Percentiles rank a stretch among this genome's conserved stretches.
Evolutionary conservation across 2,329 filamentous ascomycete species (phyloP).

Genomic region (Pseudocercospora vitis): DNA sequence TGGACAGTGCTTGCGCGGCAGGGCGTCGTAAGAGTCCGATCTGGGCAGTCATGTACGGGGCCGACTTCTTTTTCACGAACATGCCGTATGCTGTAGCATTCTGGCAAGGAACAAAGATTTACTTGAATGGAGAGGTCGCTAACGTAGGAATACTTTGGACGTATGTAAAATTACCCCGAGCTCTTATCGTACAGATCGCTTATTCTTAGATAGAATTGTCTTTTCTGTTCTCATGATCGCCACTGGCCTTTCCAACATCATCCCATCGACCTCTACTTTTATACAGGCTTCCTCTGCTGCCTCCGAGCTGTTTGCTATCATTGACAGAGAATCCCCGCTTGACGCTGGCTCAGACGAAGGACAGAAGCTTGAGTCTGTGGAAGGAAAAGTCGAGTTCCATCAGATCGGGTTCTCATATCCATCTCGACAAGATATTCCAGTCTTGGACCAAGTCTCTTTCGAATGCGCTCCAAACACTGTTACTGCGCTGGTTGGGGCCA

Average conservation of each 20-base stretch:
- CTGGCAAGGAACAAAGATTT: constrained; percentile 7
- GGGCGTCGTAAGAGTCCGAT: background rate
- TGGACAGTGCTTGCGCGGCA: background rate
- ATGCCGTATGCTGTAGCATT: constrained; percentile 4
- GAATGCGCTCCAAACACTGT: background rate
- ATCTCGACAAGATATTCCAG: background rate
- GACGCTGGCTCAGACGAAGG: background rate
- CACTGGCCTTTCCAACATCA: background rate
- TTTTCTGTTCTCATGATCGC: background rate
- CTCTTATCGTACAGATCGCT: background rate
- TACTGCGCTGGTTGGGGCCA: background rate
- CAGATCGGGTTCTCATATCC: constrained; percentile 2
- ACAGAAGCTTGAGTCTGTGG: background rate
- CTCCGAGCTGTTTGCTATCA: constrained; percentile 2
- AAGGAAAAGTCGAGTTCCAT: background rate
- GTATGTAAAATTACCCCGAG: background rate
- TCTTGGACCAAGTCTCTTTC: background rate
- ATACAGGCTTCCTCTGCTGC: constrained; percentile 7
- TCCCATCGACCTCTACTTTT: background rate
- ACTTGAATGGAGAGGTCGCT: background rate
- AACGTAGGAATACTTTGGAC: background rate
- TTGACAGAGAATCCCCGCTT: background rate
- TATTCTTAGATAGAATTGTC: background rate
- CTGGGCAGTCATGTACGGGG: background rate
- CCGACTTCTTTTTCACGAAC: constrained; percentile 5